Evolutionary conservation across 176 grass and related monocot species (phyloP).

Genomic region (Avena sativa): DNA sequence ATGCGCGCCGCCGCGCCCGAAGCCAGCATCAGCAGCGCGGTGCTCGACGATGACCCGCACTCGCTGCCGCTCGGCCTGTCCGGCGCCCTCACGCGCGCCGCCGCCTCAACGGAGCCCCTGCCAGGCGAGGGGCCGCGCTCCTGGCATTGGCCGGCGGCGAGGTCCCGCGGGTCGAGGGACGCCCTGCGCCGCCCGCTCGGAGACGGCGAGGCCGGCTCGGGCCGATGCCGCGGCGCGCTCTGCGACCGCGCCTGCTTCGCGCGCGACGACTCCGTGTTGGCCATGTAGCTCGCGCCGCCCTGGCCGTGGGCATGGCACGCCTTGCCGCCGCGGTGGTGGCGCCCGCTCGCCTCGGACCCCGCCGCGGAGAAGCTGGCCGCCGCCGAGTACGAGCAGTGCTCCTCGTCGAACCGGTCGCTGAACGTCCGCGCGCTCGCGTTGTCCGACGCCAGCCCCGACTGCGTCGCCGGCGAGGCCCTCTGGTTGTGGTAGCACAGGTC

Average conservation of each 20-base stretch:
- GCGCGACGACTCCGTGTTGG: conserved; percentile 76
- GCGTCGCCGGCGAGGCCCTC: conserved; percentile 42
- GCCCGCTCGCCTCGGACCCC: conserved; percentile 30
- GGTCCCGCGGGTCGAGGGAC: conserved; percentile 63
- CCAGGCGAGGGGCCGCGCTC: background rate
- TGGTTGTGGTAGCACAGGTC: conserved; percentile 3
- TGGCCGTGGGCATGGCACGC: background rate
- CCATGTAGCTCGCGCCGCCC: conserved; percentile 59
- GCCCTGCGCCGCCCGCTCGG: conserved; percentile 45
- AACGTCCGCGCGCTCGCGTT: conserved; percentile 50
- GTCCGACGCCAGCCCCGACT: conserved; percentile 57
- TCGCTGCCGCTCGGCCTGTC: conserved; percentile 54
- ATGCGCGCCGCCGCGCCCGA: conserved; percentile 31
- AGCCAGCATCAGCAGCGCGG: conserved; percentile 41
- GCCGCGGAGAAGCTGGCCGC: conserved; percentile 43
- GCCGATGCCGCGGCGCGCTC: conserved; percentile 72
- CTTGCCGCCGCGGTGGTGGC: background rate
- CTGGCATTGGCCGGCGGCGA: conserved; percentile 11
- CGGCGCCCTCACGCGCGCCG: conserved; percentile 38
- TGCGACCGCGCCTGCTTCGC: conserved; percentile 71
- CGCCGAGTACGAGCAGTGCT: conserved; percentile 10
- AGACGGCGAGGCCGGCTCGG: conserved; percentile 29
- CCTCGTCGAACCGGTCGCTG: conserved; percentile 54
- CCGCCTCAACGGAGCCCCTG: conserved; percentile 16
- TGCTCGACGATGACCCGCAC: conserved; percentile 69